phyloP scores from a whole-genome alignment of 352 stramenopile species.

The Peronospora destructor region DNA sequence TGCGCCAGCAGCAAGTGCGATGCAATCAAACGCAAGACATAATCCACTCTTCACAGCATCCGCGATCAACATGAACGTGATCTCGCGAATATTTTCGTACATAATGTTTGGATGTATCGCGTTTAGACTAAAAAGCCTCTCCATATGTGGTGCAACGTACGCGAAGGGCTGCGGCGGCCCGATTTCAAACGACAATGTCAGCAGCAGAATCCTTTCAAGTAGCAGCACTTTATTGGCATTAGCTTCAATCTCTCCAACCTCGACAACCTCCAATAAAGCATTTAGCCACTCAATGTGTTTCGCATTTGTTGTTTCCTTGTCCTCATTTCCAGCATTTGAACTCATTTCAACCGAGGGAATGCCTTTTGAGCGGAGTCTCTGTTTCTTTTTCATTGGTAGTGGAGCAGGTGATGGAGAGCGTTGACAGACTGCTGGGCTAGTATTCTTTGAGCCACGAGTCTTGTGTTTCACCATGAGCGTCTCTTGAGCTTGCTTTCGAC shows the following conservation, averaged over 20 bases:
- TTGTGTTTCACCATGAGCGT: conserved; percentile 26
- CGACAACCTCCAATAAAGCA: conserved; percentile 46
- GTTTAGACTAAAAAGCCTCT: conserved; percentile 47
- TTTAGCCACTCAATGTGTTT: conserved; percentile 66
- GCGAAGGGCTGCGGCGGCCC: conserved; percentile 58
- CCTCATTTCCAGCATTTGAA: conserved; percentile 41
- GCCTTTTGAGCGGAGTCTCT: conserved; percentile 27
- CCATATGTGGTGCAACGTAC: conserved; percentile 49
- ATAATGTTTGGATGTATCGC: conserved; percentile 46
- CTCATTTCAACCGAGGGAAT: conserved; percentile 42
- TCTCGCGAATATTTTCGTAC: conserved; percentile 38
- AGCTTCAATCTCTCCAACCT: conserved; percentile 61
- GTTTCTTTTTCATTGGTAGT: conserved; percentile 15
- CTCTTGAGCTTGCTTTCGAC: conserved; percentile 31
- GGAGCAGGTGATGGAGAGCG: conserved; percentile 16
- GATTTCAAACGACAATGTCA: conserved; percentile 71
- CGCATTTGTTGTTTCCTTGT: conserved; percentile 46
- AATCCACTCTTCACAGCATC: conserved; percentile 55
- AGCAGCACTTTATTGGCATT: conserved; percentile 58
- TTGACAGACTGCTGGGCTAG: background rate
- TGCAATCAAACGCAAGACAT: conserved; percentile 44
- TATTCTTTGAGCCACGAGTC: conserved; percentile 11
- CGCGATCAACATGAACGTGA: conserved; percentile 49
- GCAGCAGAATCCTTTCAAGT: conserved; percentile 62
- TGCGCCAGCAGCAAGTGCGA: conserved; percentile 48